Conservation (phyloP, 352 stramenopile genomes). For the Pythium rhizo-oryzae region DNA sequence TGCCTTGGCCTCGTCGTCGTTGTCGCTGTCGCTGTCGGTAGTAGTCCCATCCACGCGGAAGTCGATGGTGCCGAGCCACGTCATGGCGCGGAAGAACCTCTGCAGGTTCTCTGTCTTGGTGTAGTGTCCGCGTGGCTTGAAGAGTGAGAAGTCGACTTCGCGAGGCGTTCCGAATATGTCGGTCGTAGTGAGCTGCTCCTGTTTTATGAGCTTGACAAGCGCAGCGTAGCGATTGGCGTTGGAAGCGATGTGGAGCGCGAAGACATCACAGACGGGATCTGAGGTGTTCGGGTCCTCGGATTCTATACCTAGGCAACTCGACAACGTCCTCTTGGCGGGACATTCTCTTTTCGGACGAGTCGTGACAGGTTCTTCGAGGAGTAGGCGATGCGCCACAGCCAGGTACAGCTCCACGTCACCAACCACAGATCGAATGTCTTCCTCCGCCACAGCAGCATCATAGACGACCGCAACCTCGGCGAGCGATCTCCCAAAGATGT, state of each 20-base stretch:
- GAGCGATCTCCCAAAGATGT: neutral
- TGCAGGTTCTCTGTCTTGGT: conserved; percentile 20
- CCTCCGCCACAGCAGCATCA: neutral
- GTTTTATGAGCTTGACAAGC: neutral
- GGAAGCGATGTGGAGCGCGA: neutral
- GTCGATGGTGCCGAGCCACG: conserved; percentile 33
- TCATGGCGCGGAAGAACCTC: conserved; percentile 29
- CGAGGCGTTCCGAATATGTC: conserved; percentile 14
- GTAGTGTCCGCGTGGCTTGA: conserved; percentile 35
- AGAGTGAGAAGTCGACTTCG: conserved; percentile 31
- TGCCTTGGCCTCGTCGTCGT: neutral
- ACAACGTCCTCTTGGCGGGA: neutral
- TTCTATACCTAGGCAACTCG: too few relatives aligned
- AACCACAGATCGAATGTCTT: neutral
- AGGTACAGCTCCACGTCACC: neutral
- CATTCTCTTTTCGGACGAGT: neutral
- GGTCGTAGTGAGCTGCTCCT: neutral
- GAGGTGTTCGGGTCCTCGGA: too few relatives aligned
- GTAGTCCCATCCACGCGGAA: conserved; percentile 23
- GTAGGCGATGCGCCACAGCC: neutral
- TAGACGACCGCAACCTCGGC: neutral
- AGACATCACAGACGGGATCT: neutral
- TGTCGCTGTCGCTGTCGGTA: neutral
- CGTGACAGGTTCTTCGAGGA: neutral
- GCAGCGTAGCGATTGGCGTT: neutral